phyloP scores from a whole-genome alignment of 225 moss, liverwort and hornwort genomes.

The Straminergon stramineum region DNA sequence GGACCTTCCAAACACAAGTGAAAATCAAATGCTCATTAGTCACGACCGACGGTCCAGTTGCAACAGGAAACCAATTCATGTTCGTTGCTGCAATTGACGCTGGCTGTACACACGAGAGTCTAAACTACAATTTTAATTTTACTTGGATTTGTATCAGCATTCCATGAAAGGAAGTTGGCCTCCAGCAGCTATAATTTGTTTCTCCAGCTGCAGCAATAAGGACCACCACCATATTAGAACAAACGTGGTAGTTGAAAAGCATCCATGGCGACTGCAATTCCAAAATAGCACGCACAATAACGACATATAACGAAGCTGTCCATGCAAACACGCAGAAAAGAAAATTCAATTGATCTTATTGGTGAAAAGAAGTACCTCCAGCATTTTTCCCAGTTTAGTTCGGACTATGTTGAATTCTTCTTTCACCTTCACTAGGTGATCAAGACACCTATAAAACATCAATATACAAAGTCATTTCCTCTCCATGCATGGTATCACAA shows the following conservation, averaged over 20 bases:
- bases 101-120: constrained; percentile 15
- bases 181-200: constrained; percentile 36
- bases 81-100: background rate
- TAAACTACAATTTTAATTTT: background rate
- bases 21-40: constrained; percentile 11
- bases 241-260: background rate
- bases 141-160: background rate
- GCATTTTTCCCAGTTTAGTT: constrained; percentile 32
- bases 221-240: background rate
- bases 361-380: constrained; percentile 17
- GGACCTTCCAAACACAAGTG: background rate
- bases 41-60: background rate
- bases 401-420: constrained; percentile 35
- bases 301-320: background rate
- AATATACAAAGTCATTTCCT: background rate
- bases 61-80: background rate
- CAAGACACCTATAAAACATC: constrained; percentile 24
- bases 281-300: background rate
- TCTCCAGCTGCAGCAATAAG: constrained; percentile 40
- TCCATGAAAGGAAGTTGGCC: constrained; percentile 34
- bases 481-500: background rate
- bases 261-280: background rate
- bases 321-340: background rate
- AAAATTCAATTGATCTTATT: background rate
- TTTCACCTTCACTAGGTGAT: constrained; percentile 32